phyloP scores from a whole-genome alignment of 192 early-diverging fungal species.

The Coemansia umbellata region DNA sequence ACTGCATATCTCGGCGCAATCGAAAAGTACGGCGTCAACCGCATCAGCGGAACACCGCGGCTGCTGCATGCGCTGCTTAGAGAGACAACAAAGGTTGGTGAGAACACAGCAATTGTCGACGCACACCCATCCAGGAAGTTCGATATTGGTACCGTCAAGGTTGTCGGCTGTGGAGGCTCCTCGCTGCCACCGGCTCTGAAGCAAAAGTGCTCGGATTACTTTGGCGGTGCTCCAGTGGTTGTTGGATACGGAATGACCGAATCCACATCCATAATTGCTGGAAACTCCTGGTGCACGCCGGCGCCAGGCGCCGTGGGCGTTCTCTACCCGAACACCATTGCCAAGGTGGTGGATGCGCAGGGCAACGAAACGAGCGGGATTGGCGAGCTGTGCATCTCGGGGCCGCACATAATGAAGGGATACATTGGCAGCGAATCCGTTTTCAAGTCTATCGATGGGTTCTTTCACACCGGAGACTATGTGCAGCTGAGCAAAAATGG shows the following conservation, averaged over 20 bases:
- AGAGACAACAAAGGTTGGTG: neutral
- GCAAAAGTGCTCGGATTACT: slow-evolving; percentile 11
- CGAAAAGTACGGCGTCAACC: slow-evolving; percentile 8
- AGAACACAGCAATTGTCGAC: neutral
- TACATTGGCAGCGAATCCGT: slow-evolving; percentile 72
- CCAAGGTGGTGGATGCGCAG: slow-evolving; percentile 40
- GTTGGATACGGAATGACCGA: slow-evolving; percentile 40
- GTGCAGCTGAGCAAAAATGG: slow-evolving; percentile 60
- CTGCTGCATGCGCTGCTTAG: slow-evolving; percentile 10
- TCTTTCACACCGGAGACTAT: slow-evolving; percentile 77
- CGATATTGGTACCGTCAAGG: slow-evolving; percentile 16
- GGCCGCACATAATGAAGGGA: slow-evolving; percentile 80
- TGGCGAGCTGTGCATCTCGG: slow-evolving; percentile 81
- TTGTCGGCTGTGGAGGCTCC: slow-evolving; percentile 34
- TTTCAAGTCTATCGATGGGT: slow-evolving; percentile 59
- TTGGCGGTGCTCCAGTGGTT: slow-evolving; percentile 9
- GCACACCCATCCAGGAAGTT: neutral
- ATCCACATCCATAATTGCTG: slow-evolving; percentile 15
- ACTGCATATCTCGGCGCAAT: slow-evolving; percentile 19
- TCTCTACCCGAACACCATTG: slow-evolving; percentile 26
- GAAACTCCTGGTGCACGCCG: slow-evolving; percentile 3
- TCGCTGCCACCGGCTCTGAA: slow-evolving; percentile 7
- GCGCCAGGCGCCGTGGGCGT: slow-evolving; percentile 27
- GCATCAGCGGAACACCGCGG: slow-evolving; percentile 13
- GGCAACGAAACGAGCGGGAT: slow-evolving; percentile 58